phyloP scores from a whole-genome alignment of 2,329 filamentous ascomycete genomes.

The Exophiala aquamarina region DNA sequence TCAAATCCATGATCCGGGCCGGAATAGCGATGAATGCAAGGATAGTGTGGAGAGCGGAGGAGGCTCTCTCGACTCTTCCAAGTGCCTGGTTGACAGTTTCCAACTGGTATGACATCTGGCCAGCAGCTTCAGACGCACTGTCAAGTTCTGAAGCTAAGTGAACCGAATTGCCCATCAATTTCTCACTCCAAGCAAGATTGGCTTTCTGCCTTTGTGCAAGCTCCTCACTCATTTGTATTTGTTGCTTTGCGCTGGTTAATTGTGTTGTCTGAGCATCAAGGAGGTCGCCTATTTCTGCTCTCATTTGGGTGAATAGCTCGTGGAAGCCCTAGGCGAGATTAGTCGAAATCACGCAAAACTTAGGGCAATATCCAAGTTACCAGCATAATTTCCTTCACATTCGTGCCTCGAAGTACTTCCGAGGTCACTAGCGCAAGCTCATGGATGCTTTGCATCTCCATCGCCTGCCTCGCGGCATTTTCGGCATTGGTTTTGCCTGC shows the following conservation, averaged over 20 bases:
- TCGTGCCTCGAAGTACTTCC: slow-evolving; percentile 9
- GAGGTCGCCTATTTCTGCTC: slow-evolving; percentile 8
- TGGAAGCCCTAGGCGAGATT: slow-evolving; percentile 10
- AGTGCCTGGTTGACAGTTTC: slow-evolving; percentile 22
- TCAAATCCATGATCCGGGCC: slow-evolving; percentile 6
- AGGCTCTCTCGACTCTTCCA: slow-evolving; percentile 16
- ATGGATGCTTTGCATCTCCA: slow-evolving; percentile 16
- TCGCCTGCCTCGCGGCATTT: slow-evolving; percentile 12
- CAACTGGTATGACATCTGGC: slow-evolving; percentile 12
- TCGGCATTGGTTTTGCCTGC: slow-evolving; percentile 14
- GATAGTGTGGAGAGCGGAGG: slow-evolving; percentile 13
- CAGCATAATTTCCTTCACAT: slow-evolving; percentile 7
- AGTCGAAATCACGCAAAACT: not conserved
- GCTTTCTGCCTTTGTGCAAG: slow-evolving; percentile 11
- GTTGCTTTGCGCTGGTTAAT: slow-evolving; percentile 3
- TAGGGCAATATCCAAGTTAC: not conserved
- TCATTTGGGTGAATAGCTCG: slow-evolving; percentile 8
- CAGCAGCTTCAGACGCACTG: slow-evolving; percentile 12
- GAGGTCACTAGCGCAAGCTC: slow-evolving; percentile 18
- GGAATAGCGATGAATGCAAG: slow-evolving; percentile 18
- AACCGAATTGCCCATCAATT: slow-evolving; percentile 10
- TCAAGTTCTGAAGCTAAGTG: slow-evolving; percentile 18
- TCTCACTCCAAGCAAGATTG: slow-evolving; percentile 8
- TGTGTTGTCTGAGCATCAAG: slow-evolving; percentile 7
- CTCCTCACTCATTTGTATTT: slow-evolving; percentile 14